These are phyloP conservation scores for Botryotinia globosa DNA, from an alignment of 2,329 filamentous ascomycete species.

Conservation along the genomic window DNA sequence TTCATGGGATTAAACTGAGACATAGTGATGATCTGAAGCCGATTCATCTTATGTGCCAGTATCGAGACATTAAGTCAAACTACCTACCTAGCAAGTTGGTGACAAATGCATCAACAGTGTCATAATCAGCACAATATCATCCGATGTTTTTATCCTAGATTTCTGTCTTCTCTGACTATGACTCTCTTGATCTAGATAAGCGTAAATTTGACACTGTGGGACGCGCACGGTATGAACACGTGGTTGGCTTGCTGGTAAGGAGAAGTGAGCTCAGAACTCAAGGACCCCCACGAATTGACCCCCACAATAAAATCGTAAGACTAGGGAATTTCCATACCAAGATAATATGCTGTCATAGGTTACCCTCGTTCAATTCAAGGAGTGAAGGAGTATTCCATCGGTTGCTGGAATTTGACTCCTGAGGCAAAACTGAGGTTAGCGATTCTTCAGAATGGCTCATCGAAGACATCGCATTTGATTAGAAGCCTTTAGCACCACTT, in stretches of 20 bases:
- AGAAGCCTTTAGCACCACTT: background rate
- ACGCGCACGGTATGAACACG: background rate
- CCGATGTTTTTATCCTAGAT: background rate
- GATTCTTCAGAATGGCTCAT: background rate
- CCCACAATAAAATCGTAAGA: background rate
- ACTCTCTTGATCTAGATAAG: background rate
- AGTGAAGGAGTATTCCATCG: background rate
- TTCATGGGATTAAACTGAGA: background rate
- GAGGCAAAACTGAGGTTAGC: background rate
- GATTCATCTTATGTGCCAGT: background rate
- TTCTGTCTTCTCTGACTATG: background rate
- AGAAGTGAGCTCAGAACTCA: background rate
- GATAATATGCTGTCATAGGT: background rate
- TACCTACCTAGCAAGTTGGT: background rate
- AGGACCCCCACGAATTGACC: background rate
- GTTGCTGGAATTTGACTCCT: background rate
- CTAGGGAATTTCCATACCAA: background rate
- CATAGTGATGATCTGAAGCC: background rate
- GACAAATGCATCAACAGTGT: too few relatives aligned
- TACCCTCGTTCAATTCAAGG: background rate
- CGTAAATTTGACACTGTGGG: background rate
- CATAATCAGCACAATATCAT: background rate
- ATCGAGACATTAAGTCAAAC: background rate
- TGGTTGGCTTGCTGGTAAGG: background rate
- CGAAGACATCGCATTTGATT: background rate